A percentile compares a stretch with the other conserved stretches of the same genome.
Evolutionary conservation across 2,329 filamentous ascomycete genomes (phyloP).

Genomic region (Tolypocladium ovalisporum): DNA sequence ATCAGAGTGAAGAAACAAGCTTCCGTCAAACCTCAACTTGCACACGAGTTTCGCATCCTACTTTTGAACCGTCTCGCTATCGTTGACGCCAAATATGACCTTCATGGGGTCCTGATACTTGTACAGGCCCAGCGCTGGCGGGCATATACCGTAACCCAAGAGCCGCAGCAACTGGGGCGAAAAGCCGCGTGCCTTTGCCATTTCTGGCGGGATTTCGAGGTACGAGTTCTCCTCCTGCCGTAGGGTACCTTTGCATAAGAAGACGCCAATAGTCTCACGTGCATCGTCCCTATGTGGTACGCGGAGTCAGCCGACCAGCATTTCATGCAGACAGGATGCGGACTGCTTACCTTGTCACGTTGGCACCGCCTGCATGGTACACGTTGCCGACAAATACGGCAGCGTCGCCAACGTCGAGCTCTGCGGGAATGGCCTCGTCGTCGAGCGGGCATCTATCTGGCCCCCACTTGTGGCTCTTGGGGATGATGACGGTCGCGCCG

Average conservation of each 20-base stretch:
- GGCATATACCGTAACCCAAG: conserved; percentile 20
- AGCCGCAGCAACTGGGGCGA: conserved; percentile 19
- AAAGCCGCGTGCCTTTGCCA: conserved; percentile 16
- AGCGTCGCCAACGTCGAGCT: conserved; percentile 27
- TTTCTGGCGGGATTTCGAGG: conserved; percentile 16
- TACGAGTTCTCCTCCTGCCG: conserved; percentile 24
- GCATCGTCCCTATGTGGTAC: conserved; percentile 11
- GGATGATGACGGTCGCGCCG: conserved; percentile 29
- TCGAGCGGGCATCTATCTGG: conserved; percentile 22
- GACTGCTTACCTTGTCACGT: conserved; percentile 15
- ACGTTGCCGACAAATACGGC: conserved; percentile 26
- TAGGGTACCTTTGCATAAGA: conserved; percentile 21
- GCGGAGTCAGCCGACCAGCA: background rate
- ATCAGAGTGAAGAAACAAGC: conserved; percentile 1
- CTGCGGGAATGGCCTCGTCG: conserved; percentile 25
- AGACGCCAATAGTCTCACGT: conserved; percentile 20
- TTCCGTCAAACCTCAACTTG: background rate
- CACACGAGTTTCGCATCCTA: background rate
- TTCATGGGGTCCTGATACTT: conserved; percentile 26
- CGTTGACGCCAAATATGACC: conserved; percentile 22
- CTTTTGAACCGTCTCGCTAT: conserved; percentile 18
- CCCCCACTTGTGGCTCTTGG: conserved; percentile 28
- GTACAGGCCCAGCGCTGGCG: conserved; percentile 22
- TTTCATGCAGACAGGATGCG: background rate
- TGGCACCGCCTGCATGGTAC: conserved; percentile 29